phyloP scores from a whole-genome alignment of 192 early-diverging fungal genomes.

The Gaertneriomyces sp. region DNA sequence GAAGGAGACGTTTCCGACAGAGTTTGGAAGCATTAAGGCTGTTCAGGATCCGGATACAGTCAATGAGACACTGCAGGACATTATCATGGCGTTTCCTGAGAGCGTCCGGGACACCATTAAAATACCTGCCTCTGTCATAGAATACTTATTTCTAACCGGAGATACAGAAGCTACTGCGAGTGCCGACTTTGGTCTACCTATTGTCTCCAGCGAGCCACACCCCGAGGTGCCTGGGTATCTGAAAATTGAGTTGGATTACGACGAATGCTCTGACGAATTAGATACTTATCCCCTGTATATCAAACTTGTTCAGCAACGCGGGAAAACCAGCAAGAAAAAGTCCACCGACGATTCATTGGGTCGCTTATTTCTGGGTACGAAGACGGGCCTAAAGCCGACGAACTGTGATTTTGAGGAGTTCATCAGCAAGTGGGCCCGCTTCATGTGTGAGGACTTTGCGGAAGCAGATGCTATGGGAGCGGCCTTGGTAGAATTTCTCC shows the following conservation, averaged over 20 bases:
- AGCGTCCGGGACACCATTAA: neutral
- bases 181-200: slow-evolving; percentile 16
- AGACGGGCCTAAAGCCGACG: slow-evolving; percentile 7
- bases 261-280: slow-evolving; percentile 7
- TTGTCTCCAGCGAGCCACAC: slow-evolving; percentile 1
- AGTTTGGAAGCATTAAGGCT: slow-evolving; percentile 13
- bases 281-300: neutral
- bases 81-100: neutral
- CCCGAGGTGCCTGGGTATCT: neutral
- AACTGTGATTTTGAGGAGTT: neutral
- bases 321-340: too few relatives aligned
- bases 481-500: too few relatives aligned
- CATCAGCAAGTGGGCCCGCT: too few relatives aligned
- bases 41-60: slow-evolving; percentile 15
- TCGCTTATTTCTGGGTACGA: too few relatives aligned
- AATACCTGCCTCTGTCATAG: slow-evolving; percentile 13
- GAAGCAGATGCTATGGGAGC: too few relatives aligned
- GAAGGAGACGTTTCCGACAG: slow-evolving; percentile 7
- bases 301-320: too few relatives aligned
- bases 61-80: neutral
- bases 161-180: slow-evolving; percentile 6
- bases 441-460: too few relatives aligned
- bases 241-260: slow-evolving; percentile 17
- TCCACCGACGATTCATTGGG: too few relatives aligned
- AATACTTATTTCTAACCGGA: slow-evolving; percentile 11